Evolutionary conservation across 2,329 filamentous ascomycete species (phyloP).

Genomic region (Trichoderma afroharzianum): DNA sequence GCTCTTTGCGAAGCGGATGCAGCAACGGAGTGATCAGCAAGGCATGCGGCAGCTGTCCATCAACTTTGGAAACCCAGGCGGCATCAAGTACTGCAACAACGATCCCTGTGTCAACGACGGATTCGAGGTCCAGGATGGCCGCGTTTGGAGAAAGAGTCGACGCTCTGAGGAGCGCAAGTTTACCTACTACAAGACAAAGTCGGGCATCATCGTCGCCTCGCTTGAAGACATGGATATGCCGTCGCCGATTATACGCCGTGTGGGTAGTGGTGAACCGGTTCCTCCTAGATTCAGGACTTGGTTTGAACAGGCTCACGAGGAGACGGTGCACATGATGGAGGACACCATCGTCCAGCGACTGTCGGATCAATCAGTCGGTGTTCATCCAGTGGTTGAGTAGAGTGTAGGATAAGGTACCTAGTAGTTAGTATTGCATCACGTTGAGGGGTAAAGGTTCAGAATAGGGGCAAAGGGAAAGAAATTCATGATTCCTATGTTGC

Average conservation of each 20-base stretch:
- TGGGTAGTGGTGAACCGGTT: slow-evolving; percentile 15
- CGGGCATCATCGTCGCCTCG: slow-evolving; percentile 21
- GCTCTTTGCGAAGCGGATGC: background rate
- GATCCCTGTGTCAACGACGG: slow-evolving; percentile 23
- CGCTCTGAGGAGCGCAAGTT: slow-evolving; percentile 18
- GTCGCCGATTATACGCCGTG: slow-evolving; percentile 19
- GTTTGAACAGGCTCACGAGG: slow-evolving; percentile 15
- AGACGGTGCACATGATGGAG: slow-evolving; percentile 16
- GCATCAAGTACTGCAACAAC: slow-evolving; percentile 21
- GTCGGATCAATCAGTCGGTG: background rate
- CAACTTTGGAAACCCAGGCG: slow-evolving; percentile 22
- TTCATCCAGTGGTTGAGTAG: no score
- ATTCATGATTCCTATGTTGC: background rate
- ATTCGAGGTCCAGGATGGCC: slow-evolving; percentile 20
- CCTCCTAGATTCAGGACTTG: slow-evolving; percentile 13
- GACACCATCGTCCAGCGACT: slow-evolving; percentile 21
- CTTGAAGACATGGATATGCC: slow-evolving; percentile 10
- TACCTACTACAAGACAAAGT: slow-evolving; percentile 21
- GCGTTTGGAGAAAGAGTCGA: slow-evolving; percentile 17
- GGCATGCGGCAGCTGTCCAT: slow-evolving; percentile 11
- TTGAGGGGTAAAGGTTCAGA: background rate
- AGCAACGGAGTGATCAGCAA: slow-evolving; percentile 2
- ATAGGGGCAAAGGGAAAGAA: background rate
- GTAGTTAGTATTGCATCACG: background rate
- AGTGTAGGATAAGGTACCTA: background rate